Base-by-base conservation (phyloP, 768 basidiomycete genomes). In the Tylopilus cervinicoccineus region DNA sequence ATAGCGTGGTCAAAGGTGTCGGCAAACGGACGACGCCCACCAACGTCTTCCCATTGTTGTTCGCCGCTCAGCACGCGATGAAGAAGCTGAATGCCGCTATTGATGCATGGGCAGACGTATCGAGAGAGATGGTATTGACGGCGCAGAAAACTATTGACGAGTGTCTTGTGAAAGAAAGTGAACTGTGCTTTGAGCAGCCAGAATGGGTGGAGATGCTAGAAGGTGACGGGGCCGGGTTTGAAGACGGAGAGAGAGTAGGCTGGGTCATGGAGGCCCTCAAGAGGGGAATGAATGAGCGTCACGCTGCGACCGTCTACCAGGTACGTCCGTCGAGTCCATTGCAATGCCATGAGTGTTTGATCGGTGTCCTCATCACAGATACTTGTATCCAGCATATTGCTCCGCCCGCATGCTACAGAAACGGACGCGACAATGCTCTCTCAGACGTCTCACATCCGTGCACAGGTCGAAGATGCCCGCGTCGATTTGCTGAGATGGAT, bases 171-270 rank as follows among this genome's bases (percentile, higher is more conserved):
- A 66, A 61, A 23, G 74, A 83, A 29, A 74, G 83, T 4, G 81
- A 83, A 16, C 73, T 72, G 14, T 85, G 87, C 40, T 86, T 93
- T 45, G 77, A 74, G 31, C 76, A 80, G 44, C 55, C 69, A 4
- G 88, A 91, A 20, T 92, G 93, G 81, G 67, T 79, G 14, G 82
- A 83, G 19, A 72, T 95, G 38, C 76, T 94, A 70, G 80, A 85
- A 51, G 75, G 76, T 2, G 83, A 88, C 50, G 88, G 86, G 0
- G 81, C 77, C 1, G 72, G 81, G 24, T 90, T 90, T 60, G 85
- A 86, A 53, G 88, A 92, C 59, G 74, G 70, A 1, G 93, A 97
- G 55, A 71, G 84, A 44, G 80, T 95, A 0, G 85, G 89, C 37
- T 79, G 78, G 78, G 76, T 86, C 2, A 82, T 93, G 77, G 78